Evolutionary conservation across 2,329 filamentous ascomycete species (phyloP), one percentile per base, ranked within the genome.

Genomic region (Sporothrix humicola): DNA sequence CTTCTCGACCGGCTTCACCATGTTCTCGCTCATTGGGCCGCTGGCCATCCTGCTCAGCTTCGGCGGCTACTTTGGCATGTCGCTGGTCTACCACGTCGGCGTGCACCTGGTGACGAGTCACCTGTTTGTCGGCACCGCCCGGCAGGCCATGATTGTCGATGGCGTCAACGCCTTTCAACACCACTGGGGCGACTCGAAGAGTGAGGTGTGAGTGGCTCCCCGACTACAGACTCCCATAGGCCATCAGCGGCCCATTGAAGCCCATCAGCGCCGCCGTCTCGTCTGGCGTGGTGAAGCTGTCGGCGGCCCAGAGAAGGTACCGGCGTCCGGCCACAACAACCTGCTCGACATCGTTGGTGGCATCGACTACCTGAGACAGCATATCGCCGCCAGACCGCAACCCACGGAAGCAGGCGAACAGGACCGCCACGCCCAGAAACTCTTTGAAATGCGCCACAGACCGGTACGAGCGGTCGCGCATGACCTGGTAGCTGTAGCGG

Each of bases 11-110:
- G 85, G 84, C 1, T 87, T 88, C 72, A 82, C 84, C 2, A 77
- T 87, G 4, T 86, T 87, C 72, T 80, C 84, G 0, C 85, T 87
- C 37, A 15, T 86, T 6, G 81, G 79, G 3, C 85, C 84, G 0
- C 75, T 85, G 9, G 71, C 77, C 31, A 74, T 76, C 26, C 23
- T 77, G 59, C 37, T 76, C 20, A 73, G 46, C 52, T 75, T 75
- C 42, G 74, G 37, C 12, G 59, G 74, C 17, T 77, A 77, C 66
- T 76, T 76, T 52, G 74, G 76, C 48, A 15, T 74, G 63, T 73
- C 74, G 23, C 54, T 77, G 26, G 44, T 74, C 31, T 76, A 75
- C 63, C 75, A 76, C 70, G 58, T 74, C 59, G 56, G 37, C 44
- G 71, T 75, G n/a, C 75, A 76, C 65, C n/a, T 76, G n/a, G 20